These are phyloP conservation scores for Pythium aristosporum DNA, from an alignment of 352 stramenopile species.

Conservation along the genomic window DNA sequence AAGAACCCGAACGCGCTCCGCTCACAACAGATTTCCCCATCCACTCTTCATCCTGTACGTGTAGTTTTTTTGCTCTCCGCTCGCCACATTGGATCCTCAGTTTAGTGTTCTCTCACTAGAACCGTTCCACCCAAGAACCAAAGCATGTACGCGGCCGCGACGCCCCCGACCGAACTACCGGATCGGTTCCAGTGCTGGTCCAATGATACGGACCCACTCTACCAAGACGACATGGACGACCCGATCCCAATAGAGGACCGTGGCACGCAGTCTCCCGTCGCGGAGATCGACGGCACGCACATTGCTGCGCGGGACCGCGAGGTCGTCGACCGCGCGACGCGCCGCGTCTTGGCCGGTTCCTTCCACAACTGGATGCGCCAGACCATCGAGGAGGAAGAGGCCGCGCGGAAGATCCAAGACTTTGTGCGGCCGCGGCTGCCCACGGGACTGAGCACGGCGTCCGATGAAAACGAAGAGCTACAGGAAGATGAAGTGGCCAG, in stretches of 20 bases:
- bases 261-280: not conserved
- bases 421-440: conserved; percentile 32
- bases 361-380: conserved; percentile 37
- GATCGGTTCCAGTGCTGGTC: conserved; percentile 20
- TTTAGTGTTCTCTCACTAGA: conserved; percentile 2
- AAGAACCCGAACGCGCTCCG: not conserved
- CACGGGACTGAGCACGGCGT: not conserved
- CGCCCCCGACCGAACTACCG: conserved; percentile 6
- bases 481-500: not conserved
- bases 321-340: conserved; percentile 9
- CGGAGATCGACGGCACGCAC: conserved; percentile 14
- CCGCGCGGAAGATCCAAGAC: conserved; percentile 35
- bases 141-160: conserved; percentile 7
- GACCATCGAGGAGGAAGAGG: conserved; percentile 33
- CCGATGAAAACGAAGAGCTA: not conserved
- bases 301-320: conserved; percentile 18
- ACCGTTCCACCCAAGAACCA: not conserved
- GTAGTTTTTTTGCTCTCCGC: not conserved
- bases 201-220: conserved; percentile 16
- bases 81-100: not conserved
- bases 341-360: conserved; percentile 21
- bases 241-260: conserved; percentile 17
- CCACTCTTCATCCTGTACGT: not conserved
- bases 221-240: conserved; percentile 19
- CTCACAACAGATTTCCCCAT: conserved; percentile 13